phyloP scores from a whole-genome alignment of 177 flowering plant species.

The Vitis hybrid region DNA sequence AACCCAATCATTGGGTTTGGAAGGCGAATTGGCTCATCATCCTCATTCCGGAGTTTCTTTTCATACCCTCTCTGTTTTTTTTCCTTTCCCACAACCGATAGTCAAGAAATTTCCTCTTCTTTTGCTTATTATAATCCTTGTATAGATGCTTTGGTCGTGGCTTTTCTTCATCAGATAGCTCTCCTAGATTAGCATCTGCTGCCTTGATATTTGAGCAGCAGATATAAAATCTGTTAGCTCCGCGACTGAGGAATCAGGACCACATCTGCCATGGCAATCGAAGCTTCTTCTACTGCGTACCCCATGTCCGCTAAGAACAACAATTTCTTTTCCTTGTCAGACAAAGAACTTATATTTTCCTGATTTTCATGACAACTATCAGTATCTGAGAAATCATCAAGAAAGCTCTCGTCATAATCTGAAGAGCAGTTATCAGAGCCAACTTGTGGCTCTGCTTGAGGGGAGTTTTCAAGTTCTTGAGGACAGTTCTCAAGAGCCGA shows the following conservation, averaged over 20 bases:
- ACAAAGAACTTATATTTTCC: too few species aligned
- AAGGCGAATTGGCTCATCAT: slow-evolving; percentile 39
- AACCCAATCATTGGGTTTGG: slow-evolving; percentile 92
- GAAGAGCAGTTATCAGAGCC: slow-evolving; percentile 42
- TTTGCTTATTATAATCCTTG: slow-evolving; percentile 16
- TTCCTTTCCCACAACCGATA: slow-evolving; percentile 28
- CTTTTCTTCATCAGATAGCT: slow-evolving; percentile 29
- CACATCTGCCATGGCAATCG: too few species aligned
- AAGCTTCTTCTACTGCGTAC: too few species aligned
- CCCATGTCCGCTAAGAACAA: too few species aligned
- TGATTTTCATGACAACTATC: slow-evolving; percentile 44
- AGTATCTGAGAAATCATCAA: slow-evolving; percentile 39
- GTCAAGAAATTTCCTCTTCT: slow-evolving; percentile 39
- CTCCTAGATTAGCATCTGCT: slow-evolving; percentile 35
- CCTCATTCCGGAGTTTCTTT: slow-evolving; percentile 23
- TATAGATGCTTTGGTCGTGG: slow-evolving; percentile 16
- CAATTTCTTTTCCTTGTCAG: too few species aligned
- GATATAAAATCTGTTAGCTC: slow-evolving; percentile 61
- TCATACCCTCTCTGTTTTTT: slow-evolving; percentile 18
- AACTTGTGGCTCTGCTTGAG: slow-evolving; percentile 17
- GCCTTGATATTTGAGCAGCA: slow-evolving; percentile 77
- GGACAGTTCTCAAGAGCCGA: slow-evolving; percentile 51
- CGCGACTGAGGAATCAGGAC: slow-evolving; percentile 42
- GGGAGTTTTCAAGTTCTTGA: slow-evolving; percentile 27
- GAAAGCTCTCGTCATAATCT: slow-evolving; percentile 42